phyloP scores from a whole-genome alignment of 352 stramenopile genomes.

The Thalassiosira gravida region DNA sequence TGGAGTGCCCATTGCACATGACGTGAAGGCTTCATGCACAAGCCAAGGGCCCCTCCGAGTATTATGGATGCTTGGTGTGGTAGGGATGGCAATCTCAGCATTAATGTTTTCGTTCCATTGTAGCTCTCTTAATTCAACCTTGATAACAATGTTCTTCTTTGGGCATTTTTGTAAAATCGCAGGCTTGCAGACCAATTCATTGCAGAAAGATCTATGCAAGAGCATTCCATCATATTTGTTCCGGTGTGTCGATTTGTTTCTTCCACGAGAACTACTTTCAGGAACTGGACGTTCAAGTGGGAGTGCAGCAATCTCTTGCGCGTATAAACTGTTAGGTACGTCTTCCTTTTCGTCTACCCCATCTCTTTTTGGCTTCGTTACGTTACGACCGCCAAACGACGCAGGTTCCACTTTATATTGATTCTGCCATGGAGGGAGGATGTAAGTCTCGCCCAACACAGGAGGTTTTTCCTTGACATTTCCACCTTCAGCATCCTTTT shows the following conservation, averaged over 20 bases:
- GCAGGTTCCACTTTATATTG: slow-evolving; percentile 74
- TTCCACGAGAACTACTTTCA: slow-evolving; percentile 31
- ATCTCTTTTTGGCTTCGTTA: slow-evolving; percentile 24
- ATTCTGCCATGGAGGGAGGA: slow-evolving; percentile 54
- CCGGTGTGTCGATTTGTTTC: slow-evolving; percentile 35
- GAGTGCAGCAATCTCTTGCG: slow-evolving; percentile 76
- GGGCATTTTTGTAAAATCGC: slow-evolving; percentile 73
- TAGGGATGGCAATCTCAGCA: slow-evolving; percentile 63
- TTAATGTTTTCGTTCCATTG: slow-evolving; percentile 67
- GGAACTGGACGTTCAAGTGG: slow-evolving; percentile 59
- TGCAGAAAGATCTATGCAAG: slow-evolving; percentile 80
- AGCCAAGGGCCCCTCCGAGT: slow-evolving; percentile 75
- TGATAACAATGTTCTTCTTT: slow-evolving; percentile 81
- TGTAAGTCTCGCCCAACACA: slow-evolving; percentile 46
- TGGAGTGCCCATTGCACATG: slow-evolving; percentile 69
- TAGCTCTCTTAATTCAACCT: slow-evolving; percentile 78
- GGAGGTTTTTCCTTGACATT: slow-evolving; percentile 41
- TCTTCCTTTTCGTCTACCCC: not conserved
- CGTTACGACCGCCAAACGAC: slow-evolving; percentile 63
- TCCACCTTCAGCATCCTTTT: slow-evolving; percentile 28
- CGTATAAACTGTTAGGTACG: slow-evolving; percentile 52
- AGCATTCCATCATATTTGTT: slow-evolving; percentile 54
- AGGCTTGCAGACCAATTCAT: slow-evolving; percentile 83
- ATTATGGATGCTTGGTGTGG: slow-evolving; percentile 77
- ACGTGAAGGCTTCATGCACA: slow-evolving; percentile 73